Evolutionary conservation across 805 yeast genomes (phyloP).

Genomic region (Ogataea polymorpha): DNA sequence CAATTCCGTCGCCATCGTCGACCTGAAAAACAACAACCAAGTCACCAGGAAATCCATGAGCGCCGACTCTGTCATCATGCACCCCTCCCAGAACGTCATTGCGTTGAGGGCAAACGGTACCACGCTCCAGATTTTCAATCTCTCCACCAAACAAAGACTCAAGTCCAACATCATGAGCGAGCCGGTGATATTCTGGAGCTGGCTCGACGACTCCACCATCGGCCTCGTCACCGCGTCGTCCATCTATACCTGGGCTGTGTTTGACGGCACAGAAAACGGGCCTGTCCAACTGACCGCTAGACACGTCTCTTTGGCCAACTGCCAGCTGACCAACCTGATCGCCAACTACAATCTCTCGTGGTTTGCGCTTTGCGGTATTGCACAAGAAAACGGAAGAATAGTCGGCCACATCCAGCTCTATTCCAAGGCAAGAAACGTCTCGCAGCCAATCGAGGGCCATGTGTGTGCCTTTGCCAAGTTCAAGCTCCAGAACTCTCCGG

Average conservation of each 20-base stretch:
- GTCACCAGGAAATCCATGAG: constrained; percentile 90
- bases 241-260: constrained; percentile 77
- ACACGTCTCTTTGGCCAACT: constrained; percentile 71
- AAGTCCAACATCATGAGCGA: constrained; percentile 83
- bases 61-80: constrained; percentile 97
- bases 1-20: constrained; percentile 92
- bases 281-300: constrained; percentile 81
- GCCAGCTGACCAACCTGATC: constrained; percentile 88
- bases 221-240: constrained; percentile 82
- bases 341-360: constrained; percentile 79
- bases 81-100: constrained; percentile 83
- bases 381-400: constrained; percentile 89
- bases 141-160: constrained; percentile 81
- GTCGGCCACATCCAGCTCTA: constrained; percentile 95
- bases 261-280: constrained; percentile 76
- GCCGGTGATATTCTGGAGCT: constrained; percentile 93
- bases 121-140: constrained; percentile 89
- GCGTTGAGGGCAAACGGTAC: constrained; percentile 96
- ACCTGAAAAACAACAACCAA: constrained; percentile 72
- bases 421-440: constrained; percentile 83
- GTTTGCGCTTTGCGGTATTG: constrained; percentile 94
- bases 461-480: constrained; percentile 86
- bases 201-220: constrained; percentile 71
- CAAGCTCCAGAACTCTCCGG: constrained; percentile 66
- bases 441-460: constrained; percentile 97